Evolutionary conservation across 129 eudicot genomes (phyloP), one percentile per base, ranked within the genome.

Genomic region (Flaveria bidentis): DNA sequence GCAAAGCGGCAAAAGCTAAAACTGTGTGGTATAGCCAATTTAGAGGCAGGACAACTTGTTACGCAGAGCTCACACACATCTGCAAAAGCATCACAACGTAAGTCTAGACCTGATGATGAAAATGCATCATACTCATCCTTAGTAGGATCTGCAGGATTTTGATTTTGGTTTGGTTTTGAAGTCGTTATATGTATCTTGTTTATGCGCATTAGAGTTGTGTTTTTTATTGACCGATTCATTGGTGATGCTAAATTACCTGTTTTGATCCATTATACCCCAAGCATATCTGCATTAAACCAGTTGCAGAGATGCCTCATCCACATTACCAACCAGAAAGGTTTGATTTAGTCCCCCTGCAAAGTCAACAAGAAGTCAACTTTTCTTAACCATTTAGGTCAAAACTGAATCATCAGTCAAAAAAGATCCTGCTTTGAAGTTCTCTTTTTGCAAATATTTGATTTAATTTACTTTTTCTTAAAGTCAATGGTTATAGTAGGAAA

Each of bases 81-180:
- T 28, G 75, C 63, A 10, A 78, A 60, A 72, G 67, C 28, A 12
- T 81, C 41, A 5, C 75, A 69, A 6, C 78, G 67, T 71, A 83
- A 67, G 13, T 33, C 84, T 46, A 80, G 17, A 80, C 49, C 74
- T 60, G 58, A 75, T 15, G 97, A 91, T 84, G 97, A 91, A 80
- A 88, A 91, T 76, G 92, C 82, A 50, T 83, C 92, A 0, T 91
- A 91, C 74, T 88, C 96, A 2, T 85, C 97, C 25, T 71, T 91
- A 50, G 97, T 91, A 13, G 97, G 85, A 64, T 91, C 97, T 30
- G 87, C 95, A 62, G 97, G 96, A 36, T 88, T 86, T 77, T 91
- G 76, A 82, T 62, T 62, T 22, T 61, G 67, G 5, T 62, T 62
- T 12, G 22, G 39, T 2, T 53, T 60, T 60, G 36, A 17, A 63